Evolutionary conservation across 371 early-diverging fungal genomes (phyloP).

Genomic region (Mortierella sp.): DNA sequence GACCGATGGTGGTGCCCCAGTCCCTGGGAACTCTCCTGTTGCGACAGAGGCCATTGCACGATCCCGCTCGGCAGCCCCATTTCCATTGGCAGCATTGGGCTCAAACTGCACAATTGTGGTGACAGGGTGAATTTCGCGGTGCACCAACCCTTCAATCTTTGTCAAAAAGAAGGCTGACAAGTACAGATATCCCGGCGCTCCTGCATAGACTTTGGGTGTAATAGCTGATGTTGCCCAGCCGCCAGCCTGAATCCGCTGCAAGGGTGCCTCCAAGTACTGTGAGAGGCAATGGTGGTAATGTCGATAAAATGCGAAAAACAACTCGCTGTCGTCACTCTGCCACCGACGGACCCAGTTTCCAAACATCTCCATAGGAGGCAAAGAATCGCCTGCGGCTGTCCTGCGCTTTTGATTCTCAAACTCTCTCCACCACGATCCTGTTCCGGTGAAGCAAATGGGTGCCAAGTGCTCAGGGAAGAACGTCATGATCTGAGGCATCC

Average conservation of each 20-base stretch:
- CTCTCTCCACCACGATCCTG: constrained; percentile 57
- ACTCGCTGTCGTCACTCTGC: constrained; percentile 72
- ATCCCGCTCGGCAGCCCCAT: constrained; percentile 32
- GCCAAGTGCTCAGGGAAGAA: constrained; percentile 59
- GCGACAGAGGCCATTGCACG: constrained; percentile 43
- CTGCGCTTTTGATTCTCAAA: constrained; percentile 57
- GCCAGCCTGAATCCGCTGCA: constrained; percentile 47
- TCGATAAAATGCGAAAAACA: constrained; percentile 72
- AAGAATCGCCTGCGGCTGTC: constrained; percentile 44
- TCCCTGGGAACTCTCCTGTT: constrained; percentile 54
- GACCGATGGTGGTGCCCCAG: constrained; percentile 46
- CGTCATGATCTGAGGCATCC: constrained; percentile 47
- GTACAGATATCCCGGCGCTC: constrained; percentile 69
- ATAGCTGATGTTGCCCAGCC: constrained; percentile 43
- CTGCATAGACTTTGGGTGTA: constrained; percentile 60
- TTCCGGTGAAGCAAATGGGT: constrained; percentile 49
- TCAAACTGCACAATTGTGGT: constrained; percentile 63
- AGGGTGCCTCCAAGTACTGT: constrained; percentile 50
- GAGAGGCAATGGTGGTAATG: constrained; percentile 66
- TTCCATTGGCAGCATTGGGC: constrained; percentile 32
- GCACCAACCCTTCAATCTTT: constrained; percentile 65
- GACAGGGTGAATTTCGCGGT: constrained; percentile 66
- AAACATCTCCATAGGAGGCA: constrained; percentile 58
- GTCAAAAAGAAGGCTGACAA: constrained; percentile 66
- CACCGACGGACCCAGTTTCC: constrained; percentile 70